Conservation (phyloP, 148 eudicot species). For the Spergularia bocconei region DNA sequence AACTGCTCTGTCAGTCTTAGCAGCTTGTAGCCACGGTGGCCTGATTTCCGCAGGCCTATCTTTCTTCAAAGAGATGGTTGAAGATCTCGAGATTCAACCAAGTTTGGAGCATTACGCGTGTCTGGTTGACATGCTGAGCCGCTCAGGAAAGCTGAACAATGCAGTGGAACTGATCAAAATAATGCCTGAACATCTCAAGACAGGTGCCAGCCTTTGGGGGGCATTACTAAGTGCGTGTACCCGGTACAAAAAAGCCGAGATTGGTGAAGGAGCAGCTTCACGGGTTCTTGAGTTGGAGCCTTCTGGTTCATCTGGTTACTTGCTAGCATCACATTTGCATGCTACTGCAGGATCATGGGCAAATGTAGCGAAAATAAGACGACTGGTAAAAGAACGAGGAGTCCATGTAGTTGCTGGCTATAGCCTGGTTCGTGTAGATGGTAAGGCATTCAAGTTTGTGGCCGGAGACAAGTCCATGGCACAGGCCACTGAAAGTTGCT, state of each 20-base stretch:
- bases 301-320: constrained; percentile 55
- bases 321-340: constrained; percentile 64
- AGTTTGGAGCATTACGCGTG: constrained; percentile 72
- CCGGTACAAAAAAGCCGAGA: constrained; percentile 34
- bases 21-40: constrained; percentile 93
- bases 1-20: constrained; percentile 61
- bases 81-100: constrained; percentile 36
- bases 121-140: constrained; percentile 69
- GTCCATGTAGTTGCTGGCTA: constrained; percentile 54
- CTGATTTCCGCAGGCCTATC: constrained; percentile 53
- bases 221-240: constrained; percentile 71
- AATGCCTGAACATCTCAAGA: constrained; percentile 40
- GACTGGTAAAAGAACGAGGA: constrained; percentile 56
- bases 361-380: constrained; percentile 58
- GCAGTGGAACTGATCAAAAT: constrained; percentile 51
- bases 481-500: constrained; percentile 30
- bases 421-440: constrained; percentile 54
- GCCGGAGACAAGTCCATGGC: constrained; percentile 51
- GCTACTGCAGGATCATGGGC: constrained; percentile 63
- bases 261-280: constrained; percentile 44
- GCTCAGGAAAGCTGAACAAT: constrained; percentile 61
- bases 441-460: constrained; percentile 47
- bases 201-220: constrained; percentile 66
- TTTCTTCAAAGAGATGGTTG: constrained; percentile 49
- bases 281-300: constrained; percentile 70